phyloP scores from a whole-genome alignment of 1,139 yeast genomes.

The Arxiozyma slooffiae region DNA sequence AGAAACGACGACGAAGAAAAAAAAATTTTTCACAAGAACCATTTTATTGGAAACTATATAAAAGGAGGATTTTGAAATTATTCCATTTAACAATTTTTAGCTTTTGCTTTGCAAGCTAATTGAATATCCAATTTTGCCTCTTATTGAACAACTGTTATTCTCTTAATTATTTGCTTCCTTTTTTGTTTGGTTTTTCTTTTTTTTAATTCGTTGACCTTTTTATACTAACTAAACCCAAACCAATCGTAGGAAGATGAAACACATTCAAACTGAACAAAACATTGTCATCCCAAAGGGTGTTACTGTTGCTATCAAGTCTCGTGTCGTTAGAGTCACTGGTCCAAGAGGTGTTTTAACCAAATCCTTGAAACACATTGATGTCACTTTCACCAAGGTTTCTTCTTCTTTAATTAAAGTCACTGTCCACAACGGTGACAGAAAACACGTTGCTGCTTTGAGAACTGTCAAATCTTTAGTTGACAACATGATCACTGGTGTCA shows the following conservation, averaged over 20 bases:
- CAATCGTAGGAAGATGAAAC: conserved; percentile 53
- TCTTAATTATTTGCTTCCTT: neutral
- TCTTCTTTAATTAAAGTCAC: conserved; percentile 71
- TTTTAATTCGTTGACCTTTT: neutral
- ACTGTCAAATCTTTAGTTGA: conserved; percentile 92
- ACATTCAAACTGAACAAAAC: conserved; percentile 88
- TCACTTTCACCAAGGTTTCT: conserved; percentile 73
- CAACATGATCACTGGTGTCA: conserved; percentile 96
- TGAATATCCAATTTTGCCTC: too few species aligned
- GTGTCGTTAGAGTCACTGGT: conserved; percentile 84
- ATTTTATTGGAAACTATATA: conserved; percentile 1
- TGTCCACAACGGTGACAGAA: conserved; percentile 99
- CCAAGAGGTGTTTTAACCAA: conserved; percentile 96
- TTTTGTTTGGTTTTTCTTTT: neutral
- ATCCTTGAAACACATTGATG: conserved; percentile 91
- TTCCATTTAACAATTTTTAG: too few species aligned
- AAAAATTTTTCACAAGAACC: neutral
- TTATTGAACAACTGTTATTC: too few species aligned
- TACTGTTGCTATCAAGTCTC: conserved; percentile 82
- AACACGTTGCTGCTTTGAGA: conserved; percentile 99
- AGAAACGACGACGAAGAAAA: neutral
- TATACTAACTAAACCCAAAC: neutral
- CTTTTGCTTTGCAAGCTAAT: too few species aligned
- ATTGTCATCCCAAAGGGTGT: conserved; percentile 94
- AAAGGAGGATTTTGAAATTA: neutral